These are phyloP conservation scores for Kwoniella sp. DNA, from an alignment of 768 basidiomycete species.

Conservation along the genomic window DNA sequence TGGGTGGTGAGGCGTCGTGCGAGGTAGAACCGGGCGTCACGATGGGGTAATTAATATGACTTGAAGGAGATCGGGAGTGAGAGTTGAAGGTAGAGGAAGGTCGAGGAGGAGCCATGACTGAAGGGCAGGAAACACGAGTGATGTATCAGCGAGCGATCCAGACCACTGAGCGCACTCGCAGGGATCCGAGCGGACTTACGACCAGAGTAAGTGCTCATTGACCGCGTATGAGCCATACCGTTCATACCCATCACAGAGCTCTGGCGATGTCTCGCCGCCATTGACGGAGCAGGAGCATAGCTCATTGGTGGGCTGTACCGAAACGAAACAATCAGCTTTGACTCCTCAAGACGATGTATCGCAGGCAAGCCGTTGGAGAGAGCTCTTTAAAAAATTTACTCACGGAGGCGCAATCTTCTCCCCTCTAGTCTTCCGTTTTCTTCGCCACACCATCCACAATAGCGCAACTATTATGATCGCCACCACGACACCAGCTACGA, in stretches of 20 bases:
- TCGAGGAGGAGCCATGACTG: slow-evolving; percentile 29
- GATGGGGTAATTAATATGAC: slow-evolving; percentile 38
- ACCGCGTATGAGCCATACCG: slow-evolving; percentile 16
- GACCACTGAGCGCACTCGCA: background rate
- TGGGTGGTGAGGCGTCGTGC: slow-evolving; percentile 35
- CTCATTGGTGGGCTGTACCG: slow-evolving; percentile 44
- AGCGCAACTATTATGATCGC: slow-evolving; percentile 35
- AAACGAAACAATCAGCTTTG: too few relatives aligned
- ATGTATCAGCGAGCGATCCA: background rate
- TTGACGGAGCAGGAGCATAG: slow-evolving; percentile 23
- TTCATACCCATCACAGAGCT: slow-evolving; percentile 24
- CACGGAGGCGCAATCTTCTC: slow-evolving; percentile 46
- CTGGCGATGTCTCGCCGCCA: slow-evolving; percentile 5
- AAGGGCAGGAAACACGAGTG: background rate
- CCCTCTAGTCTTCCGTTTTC: slow-evolving; percentile 26
- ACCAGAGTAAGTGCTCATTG: slow-evolving; percentile 38
- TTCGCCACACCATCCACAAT: slow-evolving; percentile 29
- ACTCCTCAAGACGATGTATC: too few relatives aligned
- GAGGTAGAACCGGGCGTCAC: slow-evolving; percentile 28
- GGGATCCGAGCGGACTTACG: slow-evolving; percentile 26
- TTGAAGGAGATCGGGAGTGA: slow-evolving; percentile 41
- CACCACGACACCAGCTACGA: slow-evolving; percentile 45
- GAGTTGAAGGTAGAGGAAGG: slow-evolving; percentile 27
- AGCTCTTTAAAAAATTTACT: slow-evolving; percentile 16
- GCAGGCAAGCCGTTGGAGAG: too few relatives aligned